A percentile compares a stretch with the other conserved stretches of the same genome.
Conservation (phyloP, 2,329 filamentous ascomycete genomes). For the Myrmaecium sp. region DNA sequence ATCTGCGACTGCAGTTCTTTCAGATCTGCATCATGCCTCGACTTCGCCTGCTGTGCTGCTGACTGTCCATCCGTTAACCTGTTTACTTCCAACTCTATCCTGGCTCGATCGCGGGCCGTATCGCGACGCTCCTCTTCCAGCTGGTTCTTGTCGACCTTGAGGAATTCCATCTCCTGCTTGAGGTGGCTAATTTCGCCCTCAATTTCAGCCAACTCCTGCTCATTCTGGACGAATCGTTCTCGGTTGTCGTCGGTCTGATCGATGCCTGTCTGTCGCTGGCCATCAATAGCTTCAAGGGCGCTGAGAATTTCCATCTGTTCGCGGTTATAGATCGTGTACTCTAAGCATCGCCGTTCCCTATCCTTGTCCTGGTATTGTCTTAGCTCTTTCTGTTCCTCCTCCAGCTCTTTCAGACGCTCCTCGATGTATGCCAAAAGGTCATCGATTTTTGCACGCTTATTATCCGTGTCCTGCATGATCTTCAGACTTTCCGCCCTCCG, state of each 20-base stretch:
- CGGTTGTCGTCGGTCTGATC: conserved; percentile 73
- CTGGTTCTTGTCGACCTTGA: conserved; percentile 71
- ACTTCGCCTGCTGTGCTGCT: conserved; percentile 54
- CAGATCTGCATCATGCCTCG: conserved; percentile 55
- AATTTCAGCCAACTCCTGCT: conserved; percentile 61
- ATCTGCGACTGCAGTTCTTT: conserved; percentile 59
- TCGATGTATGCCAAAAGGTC: conserved; percentile 84
- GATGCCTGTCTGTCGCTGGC: conserved; percentile 61
- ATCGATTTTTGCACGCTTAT: conserved; percentile 88
- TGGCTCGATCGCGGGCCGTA: conserved; percentile 60
- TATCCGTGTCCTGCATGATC: conserved; percentile 93
- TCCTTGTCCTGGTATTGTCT: conserved; percentile 91
- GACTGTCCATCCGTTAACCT: conserved; percentile 69
- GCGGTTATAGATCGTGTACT: conserved; percentile 86
- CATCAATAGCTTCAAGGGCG: conserved; percentile 68
- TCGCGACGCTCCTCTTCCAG: conserved; percentile 82
- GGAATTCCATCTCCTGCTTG: conserved; percentile 66
- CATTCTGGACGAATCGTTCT: conserved; percentile 56
- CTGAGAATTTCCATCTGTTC: conserved; percentile 68
- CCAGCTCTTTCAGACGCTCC: conserved; percentile 70
- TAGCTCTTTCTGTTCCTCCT: conserved; percentile 94
- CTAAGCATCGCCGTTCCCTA: conserved; percentile 73
- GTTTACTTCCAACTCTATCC: conserved; percentile 73
- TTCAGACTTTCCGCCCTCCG: conserved; percentile 81
- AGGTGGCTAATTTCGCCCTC: conserved; percentile 66